phyloP scores from a whole-genome alignment of 2,329 filamentous ascomycete species.

The Sclerotinia sclerotiorum region DNA sequence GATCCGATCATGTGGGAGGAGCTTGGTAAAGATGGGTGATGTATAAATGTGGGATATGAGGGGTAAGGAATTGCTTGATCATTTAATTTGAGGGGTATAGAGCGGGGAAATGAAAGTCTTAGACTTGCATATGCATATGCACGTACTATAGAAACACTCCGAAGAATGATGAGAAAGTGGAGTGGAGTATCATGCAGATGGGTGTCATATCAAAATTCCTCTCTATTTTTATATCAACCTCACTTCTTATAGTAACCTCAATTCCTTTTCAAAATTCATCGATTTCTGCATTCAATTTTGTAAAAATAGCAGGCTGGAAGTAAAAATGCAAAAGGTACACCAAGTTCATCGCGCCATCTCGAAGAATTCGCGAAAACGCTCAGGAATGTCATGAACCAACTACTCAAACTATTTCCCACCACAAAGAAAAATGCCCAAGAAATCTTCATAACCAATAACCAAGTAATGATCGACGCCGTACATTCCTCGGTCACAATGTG shows the following conservation, averaged over 20 bases:
- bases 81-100: background rate
- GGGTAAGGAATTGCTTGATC: background rate
- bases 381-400: background rate
- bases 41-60: slow-evolving; percentile 4
- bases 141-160: slow-evolving; percentile 8
- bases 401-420: background rate
- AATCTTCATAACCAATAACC: background rate
- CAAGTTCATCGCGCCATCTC: background rate
- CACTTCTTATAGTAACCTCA: background rate
- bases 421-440: slow-evolving; percentile 1
- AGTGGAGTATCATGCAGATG: background rate
- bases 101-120: slow-evolving; percentile 9
- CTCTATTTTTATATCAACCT: slow-evolving; percentile 15
- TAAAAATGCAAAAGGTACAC: background rate
- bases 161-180: slow-evolving; percentile 12
- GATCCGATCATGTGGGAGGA: slow-evolving; percentile 9
- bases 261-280: background rate
- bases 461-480: slow-evolving; percentile 13
- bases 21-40: background rate
- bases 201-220: slow-evolving; percentile 10
- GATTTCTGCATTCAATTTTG: background rate
- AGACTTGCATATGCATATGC: slow-evolving; percentile 21
- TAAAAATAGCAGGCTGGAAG: background rate
- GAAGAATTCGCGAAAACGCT: slow-evolving; percentile 10
- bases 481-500: slow-evolving; percentile 22